Evolutionary conservation across 805 yeast species (phyloP), one percentile per base, ranked within the genome.

Genomic region (Kluyveromyces wickerhamii): DNA sequence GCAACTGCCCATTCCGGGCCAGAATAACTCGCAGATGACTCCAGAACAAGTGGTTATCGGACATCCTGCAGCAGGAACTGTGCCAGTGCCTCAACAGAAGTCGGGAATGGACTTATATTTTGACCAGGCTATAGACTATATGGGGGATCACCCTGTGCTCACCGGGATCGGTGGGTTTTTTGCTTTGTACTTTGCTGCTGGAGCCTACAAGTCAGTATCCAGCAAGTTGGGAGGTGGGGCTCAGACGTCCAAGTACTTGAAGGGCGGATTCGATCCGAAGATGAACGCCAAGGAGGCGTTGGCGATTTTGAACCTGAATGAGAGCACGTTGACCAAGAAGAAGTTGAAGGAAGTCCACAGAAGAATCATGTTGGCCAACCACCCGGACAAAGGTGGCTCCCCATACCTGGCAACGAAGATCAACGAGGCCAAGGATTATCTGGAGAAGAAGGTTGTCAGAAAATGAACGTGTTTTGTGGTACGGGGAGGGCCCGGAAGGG

Each of bases 371-470:
- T 63, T 86, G 65, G 77, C 87, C 29, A 87, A 87, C 59, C 96
- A 87, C 54, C 96, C 96, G 12, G 96, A 87, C 63, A 82, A 81
- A 57, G 96, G 96, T 30, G 96, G 96, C 5, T 81, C 94, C 5
- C 83, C 94, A 30, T 85, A 74, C 52, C 58, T 87, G 59, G 96
- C 96, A 32, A 81, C 94, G 32, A 87, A 87, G 66, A 84, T 87
- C 45, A 87, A 87, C 57, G 95, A 87, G 63, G 95, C 96, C 24
- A 80, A 81, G 53, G 86, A 79, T 35, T 57, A 53, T 29, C 38
- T 58, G 28, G 55, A 54, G 33, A 57, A 57, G 39, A 54, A 52
- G 30, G 62, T 54, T 14, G 33, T 49, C 29, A 42, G 48, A 24
- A 48, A 48, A 28, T 48, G 30, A 36, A 13, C n/a, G n/a, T n/a